phyloP scores from a whole-genome alignment of 1,139 yeast species.

The Zygoascus meyerae region DNA sequence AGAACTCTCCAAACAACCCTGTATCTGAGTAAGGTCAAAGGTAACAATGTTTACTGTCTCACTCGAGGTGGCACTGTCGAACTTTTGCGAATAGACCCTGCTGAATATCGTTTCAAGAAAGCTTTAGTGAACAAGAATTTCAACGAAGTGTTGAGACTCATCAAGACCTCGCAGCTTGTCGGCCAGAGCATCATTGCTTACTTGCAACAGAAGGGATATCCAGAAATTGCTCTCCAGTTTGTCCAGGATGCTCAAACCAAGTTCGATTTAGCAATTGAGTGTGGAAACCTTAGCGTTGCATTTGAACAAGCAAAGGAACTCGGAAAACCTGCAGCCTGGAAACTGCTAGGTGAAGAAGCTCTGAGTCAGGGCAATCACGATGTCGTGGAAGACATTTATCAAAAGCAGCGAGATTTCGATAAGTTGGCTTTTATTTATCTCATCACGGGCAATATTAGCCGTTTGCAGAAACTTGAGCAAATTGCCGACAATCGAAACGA shows the following conservation, averaged over 20 bases:
- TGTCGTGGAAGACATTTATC: conserved; percentile 82
- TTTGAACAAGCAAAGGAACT: conserved; percentile 78
- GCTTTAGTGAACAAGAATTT: conserved; percentile 87
- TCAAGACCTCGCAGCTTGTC: conserved; percentile 82
- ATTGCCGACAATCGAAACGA: conserved; percentile 91
- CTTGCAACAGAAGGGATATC: conserved; percentile 91
- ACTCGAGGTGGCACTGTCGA: conserved; percentile 84
- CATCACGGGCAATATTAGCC: conserved; percentile 69
- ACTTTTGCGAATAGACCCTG: conserved; percentile 77
- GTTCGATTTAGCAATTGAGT: conserved; percentile 91
- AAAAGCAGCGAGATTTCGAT: conserved; percentile 80
- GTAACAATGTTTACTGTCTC: conserved; percentile 69
- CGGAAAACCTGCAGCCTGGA: conserved; percentile 69
- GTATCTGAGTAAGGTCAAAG: conserved; percentile 69
- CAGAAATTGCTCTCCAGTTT: conserved; percentile 82
- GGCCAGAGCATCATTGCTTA: conserved; percentile 97
- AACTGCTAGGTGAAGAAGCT: conserved; percentile 78
- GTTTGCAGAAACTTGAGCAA: conserved; percentile 75
- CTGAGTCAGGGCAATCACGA: conserved; percentile 82
- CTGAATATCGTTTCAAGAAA: conserved; percentile 93
- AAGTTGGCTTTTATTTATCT: conserved; percentile 84
- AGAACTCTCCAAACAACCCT: conserved; percentile 89
- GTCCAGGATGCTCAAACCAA: conserved; percentile 95
- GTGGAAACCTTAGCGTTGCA: conserved; percentile 86
- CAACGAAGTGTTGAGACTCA: conserved; percentile 85